Evolutionary conservation across 1,284 basidiomycete species (phyloP).

Genomic region (Austroboletus sp.): DNA sequence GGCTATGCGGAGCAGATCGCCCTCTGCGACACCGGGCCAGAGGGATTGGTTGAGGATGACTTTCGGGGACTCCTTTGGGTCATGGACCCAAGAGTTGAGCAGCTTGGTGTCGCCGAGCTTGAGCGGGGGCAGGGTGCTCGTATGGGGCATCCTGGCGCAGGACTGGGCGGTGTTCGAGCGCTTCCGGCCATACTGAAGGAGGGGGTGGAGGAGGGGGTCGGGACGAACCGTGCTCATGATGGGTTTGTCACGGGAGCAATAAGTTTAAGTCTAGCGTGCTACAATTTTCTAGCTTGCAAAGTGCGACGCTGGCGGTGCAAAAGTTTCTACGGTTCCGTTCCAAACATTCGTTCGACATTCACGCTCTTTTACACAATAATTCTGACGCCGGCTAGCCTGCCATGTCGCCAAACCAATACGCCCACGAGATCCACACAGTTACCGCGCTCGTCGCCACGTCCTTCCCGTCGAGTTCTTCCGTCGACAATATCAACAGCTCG

Average conservation of each 20-base stretch:
- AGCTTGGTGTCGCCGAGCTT: slow-evolving; percentile 55
- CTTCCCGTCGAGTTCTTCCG: slow-evolving; percentile 17
- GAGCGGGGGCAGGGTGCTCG: slow-evolving; percentile 35
- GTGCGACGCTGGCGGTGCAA: slow-evolving; percentile 15
- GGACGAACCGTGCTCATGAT: slow-evolving; percentile 53
- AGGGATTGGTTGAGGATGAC: slow-evolving; percentile 63
- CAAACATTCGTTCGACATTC: slow-evolving; percentile 20
- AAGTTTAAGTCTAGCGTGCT: neutral
- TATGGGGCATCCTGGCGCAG: slow-evolving; percentile 39
- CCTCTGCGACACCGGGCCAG: slow-evolving; percentile 70
- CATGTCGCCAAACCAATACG: slow-evolving; percentile 16
- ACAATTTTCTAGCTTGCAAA: neutral
- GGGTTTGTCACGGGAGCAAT: slow-evolving; percentile 7
- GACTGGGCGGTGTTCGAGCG: slow-evolving; percentile 70
- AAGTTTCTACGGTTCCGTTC: neutral
- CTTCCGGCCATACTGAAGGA: slow-evolving; percentile 50
- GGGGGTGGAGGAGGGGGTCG: slow-evolving; percentile 44
- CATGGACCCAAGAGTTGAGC: slow-evolving; percentile 68
- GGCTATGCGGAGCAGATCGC: slow-evolving; percentile 59
- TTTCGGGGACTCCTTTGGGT: slow-evolving; percentile 51
- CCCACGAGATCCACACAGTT: slow-evolving; percentile 17
- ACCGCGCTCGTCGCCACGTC: slow-evolving; percentile 9
- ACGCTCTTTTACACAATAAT: slow-evolving; percentile 21
- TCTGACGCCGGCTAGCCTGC: neutral
- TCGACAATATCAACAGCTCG: slow-evolving; percentile 10